Evolutionary conservation across 768 basidiomycete species (phyloP).

Genomic region (Russula olivacea): DNA sequence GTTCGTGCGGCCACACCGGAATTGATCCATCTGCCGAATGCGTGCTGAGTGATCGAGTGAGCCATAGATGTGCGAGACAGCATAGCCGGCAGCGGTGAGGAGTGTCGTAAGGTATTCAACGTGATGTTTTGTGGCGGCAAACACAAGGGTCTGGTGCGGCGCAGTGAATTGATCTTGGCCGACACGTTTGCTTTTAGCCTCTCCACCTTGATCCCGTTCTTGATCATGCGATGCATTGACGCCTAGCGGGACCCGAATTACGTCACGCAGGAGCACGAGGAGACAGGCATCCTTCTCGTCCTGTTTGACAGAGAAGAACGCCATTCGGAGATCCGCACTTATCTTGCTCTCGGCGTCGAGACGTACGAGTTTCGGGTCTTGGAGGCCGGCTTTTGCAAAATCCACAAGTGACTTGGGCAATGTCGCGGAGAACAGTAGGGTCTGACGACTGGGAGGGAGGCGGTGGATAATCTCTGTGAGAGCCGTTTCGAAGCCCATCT

Average conservation of each 20-base stretch:
- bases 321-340: slow-evolving; percentile 87
- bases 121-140: slow-evolving; percentile 96
- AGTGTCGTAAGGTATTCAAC: slow-evolving; percentile 88
- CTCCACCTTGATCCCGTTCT: slow-evolving; percentile 29
- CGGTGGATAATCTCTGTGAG: slow-evolving; percentile 88
- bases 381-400: slow-evolving; percentile 95
- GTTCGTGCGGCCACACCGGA: slow-evolving; percentile 71
- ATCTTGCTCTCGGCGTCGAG: slow-evolving; percentile 96
- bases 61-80: slow-evolving; percentile 92
- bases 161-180: slow-evolving; percentile 45
- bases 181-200: slow-evolving; percentile 47
- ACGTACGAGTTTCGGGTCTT: slow-evolving; percentile 92
- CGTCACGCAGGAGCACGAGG: slow-evolving; percentile 75
- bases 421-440: slow-evolving; percentile 93
- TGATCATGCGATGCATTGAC: slow-evolving; percentile 31
- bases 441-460: slow-evolving; percentile 81
- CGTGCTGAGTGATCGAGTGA: slow-evolving; percentile 91
- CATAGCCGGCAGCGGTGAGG: slow-evolving; percentile 74
- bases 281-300: slow-evolving; percentile 93
- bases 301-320: slow-evolving; percentile 89
- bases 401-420: slow-evolving; percentile 93
- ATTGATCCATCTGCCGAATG: slow-evolving; percentile 83
- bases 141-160: slow-evolving; percentile 89
- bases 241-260: slow-evolving; percentile 73
- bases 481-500: slow-evolving; percentile 94